Evolutionary conservation across 2,329 filamentous ascomycete species (phyloP).

Genomic region (Aspergillus sp.): DNA sequence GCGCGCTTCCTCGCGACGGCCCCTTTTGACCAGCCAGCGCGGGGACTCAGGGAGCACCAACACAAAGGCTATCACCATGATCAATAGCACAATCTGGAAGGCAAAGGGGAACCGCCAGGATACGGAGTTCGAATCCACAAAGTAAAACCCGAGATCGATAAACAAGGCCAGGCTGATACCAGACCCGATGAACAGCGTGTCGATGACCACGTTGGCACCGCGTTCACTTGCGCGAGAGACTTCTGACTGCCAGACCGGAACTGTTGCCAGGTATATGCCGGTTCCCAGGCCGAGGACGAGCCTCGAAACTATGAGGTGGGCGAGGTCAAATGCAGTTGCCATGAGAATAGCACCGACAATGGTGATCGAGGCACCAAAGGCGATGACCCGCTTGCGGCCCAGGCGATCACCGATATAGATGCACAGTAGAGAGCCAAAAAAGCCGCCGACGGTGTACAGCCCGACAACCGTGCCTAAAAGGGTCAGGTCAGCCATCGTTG

Average conservation of each 20-base stretch:
- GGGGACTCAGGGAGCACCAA: constrained; percentile 27
- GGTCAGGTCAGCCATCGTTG: no score
- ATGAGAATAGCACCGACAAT: constrained; percentile 38
- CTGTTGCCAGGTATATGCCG: constrained; percentile 35
- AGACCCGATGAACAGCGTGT: constrained; percentile 34
- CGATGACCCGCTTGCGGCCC: constrained; percentile 38
- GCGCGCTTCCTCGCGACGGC: constrained; percentile 14
- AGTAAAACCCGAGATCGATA: constrained; percentile 36
- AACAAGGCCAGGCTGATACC: constrained; percentile 37
- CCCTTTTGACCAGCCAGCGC: constrained; percentile 24
- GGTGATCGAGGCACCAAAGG: constrained; percentile 31
- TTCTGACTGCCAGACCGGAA: constrained; percentile 36
- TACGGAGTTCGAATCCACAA: constrained; percentile 16
- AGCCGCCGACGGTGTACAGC: constrained; percentile 38
- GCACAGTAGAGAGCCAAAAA: constrained; percentile 39
- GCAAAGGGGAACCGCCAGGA: constrained; percentile 33
- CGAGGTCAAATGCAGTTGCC: constrained; percentile 36
- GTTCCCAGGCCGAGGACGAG: constrained; percentile 38
- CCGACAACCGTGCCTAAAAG: constrained; percentile 33
- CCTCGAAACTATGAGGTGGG: constrained; percentile 39
- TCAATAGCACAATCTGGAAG: constrained; percentile 21
- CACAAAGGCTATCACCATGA: constrained; percentile 17
- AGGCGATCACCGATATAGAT: constrained; percentile 38
- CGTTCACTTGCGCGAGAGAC: constrained; percentile 10
- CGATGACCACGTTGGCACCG: constrained; percentile 14